Conservation (phyloP, 2,329 filamentous ascomycete genomes). For the Arthroderma sp. region DNA sequence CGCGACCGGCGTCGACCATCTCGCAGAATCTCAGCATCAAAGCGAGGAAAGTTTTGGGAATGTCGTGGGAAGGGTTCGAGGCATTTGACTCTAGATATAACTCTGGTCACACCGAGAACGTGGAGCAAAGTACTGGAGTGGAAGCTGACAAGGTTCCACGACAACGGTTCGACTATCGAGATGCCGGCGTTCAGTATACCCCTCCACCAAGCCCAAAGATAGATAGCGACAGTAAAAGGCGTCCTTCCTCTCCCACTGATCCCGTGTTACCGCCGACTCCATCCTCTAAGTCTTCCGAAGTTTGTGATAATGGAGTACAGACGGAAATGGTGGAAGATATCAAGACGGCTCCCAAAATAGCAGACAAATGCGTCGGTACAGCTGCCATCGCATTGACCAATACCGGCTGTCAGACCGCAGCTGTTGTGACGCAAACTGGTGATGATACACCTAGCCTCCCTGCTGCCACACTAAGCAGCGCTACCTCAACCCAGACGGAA, state of each 20-base stretch:
- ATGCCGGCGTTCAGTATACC: constrained; percentile 70
- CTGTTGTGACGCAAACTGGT: constrained; percentile 12
- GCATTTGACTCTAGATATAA: too few species aligned
- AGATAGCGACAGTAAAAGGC: constrained; percentile 10
- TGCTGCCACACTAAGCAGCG: background rate
- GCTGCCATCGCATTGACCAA: constrained; percentile 26
- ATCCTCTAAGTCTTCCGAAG: constrained; percentile 17
- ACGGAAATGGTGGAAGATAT: background rate
- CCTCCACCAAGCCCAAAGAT: constrained; percentile 59
- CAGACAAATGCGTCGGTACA: constrained; percentile 23
- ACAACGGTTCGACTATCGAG: constrained; percentile 45
- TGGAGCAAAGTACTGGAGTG: too few species aligned
- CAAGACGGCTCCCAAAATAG: constrained; percentile 7
- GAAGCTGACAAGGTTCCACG: too few species aligned
- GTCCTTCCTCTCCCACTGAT: too few species aligned
- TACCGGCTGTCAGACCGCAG: constrained; percentile 31
- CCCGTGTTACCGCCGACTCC: constrained; percentile 27
- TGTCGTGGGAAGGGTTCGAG: too few species aligned
- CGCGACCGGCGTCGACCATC: too few species aligned
- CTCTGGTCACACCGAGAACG: background rate
- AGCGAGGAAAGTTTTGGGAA: constrained; percentile 32
- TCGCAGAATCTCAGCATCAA: too few species aligned
- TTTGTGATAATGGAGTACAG: too few species aligned
- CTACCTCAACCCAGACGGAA: constrained; percentile 23
- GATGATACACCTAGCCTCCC: too few species aligned